Evolutionary conservation across 768 basidiomycete genomes (phyloP), one percentile per base, ranked within the genome.

Genomic region (Termitomyces sp.): DNA sequence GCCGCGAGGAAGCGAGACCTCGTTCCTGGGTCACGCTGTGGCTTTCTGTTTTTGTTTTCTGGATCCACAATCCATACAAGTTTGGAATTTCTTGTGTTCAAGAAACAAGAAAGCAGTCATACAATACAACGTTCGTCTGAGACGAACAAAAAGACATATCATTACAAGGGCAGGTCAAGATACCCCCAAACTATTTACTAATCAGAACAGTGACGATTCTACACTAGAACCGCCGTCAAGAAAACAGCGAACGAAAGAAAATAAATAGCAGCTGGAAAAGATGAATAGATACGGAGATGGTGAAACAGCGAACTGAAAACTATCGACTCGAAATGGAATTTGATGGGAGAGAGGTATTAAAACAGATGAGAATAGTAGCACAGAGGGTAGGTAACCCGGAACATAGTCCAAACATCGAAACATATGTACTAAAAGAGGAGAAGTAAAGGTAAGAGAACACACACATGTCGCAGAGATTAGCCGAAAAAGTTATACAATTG

Each of bases 1-100:
- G 12, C 51, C 40, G 42, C 18, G 27, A 50, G 54, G 54, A 56
- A 56, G 54, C 49, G 56, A 56, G 38, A n/a, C 45, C 23, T 52
- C 44, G 55, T 56, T 56, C 54, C 50, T 51, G 53, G 32, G 36
- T 38, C 49, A 50, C 36, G 36, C 36, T 20, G 7, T 31, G 22
- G 36, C n/a, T 20, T 50, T 39, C 39, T 39, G 20, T 39, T 38
- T n/a, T 39, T 22, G 7, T 18, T 47, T 22, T n/a, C n/a, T n/a
- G n/a, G n/a, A n/a, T n/a, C n/a, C n/a, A n/a, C n/a, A n/a, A n/a
- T n/a, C n/a, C n/a, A n/a, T n/a, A n/a, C n/a, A n/a, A n/a, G n/a
- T n/a, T n/a, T n/a, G n/a, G n/a, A n/a, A n/a, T n/a, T n/a, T n/a
- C n/a, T n/a, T n/a, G n/a, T n/a, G n/a, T n/a, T n/a, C n/a, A n/a